phyloP scores from a whole-genome alignment of 2,329 filamentous ascomycete genomes.

The Talaromyces amestolkiae region DNA sequence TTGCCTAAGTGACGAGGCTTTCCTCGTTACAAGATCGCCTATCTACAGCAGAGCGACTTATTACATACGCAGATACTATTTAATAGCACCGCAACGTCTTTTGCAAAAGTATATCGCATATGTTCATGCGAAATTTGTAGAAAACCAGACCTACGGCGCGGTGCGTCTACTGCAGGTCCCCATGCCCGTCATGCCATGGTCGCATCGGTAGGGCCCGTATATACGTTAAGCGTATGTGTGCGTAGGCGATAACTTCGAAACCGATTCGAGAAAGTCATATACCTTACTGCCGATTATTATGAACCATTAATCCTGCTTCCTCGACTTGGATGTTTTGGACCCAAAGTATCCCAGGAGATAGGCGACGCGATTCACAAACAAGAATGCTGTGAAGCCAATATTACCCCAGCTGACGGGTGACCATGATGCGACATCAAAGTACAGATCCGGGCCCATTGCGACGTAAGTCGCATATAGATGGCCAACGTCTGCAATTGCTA shows the following conservation, averaged over 20 bases:
- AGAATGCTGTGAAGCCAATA: slow-evolving; percentile 60
- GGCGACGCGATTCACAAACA: slow-evolving; percentile 56
- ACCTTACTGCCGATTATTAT: background rate
- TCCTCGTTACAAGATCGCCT: background rate
- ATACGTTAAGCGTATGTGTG: background rate
- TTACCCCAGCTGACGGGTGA: slow-evolving; percentile 73
- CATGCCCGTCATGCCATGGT: background rate
- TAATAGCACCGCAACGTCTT: background rate
- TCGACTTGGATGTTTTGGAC: slow-evolving; percentile 20
- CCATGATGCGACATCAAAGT: slow-evolving; percentile 58
- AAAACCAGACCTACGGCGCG: background rate
- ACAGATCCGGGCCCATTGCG: slow-evolving; percentile 56
- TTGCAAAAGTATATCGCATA: background rate
- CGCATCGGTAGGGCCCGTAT: background rate
- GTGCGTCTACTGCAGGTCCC: background rate
- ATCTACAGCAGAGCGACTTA: background rate
- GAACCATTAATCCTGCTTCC: slow-evolving; percentile 5
- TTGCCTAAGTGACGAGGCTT: background rate
- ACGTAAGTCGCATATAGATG: slow-evolving; percentile 63
- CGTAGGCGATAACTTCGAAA: background rate
- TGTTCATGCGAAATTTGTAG: background rate
- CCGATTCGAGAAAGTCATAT: background rate
- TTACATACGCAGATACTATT: background rate
- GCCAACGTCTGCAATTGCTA: slow-evolving; percentile 64
- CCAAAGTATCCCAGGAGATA: slow-evolving; percentile 64